Conservation (phyloP, 805 yeast genomes). For the Zygotorulaspora sp. region DNA sequence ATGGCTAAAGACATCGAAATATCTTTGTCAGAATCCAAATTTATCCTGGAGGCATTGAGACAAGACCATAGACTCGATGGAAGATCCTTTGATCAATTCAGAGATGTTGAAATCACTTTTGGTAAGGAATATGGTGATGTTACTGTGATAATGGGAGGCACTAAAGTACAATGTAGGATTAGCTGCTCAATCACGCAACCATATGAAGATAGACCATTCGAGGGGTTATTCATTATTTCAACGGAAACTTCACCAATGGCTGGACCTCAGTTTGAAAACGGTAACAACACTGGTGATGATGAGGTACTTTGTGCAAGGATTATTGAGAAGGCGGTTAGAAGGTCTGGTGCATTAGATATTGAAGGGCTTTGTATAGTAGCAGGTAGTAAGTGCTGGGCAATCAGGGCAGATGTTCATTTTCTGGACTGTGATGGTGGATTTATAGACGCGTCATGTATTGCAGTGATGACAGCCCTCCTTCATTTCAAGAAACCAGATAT, state of each 20-base stretch:
- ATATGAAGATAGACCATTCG: conserved; percentile 87
- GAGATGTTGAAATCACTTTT: conserved; percentile 60
- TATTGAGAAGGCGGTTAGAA: conserved; percentile 85
- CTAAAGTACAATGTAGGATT: conserved; percentile 48
- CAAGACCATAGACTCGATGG: conserved; percentile 65
- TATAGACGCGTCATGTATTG: conserved; percentile 85
- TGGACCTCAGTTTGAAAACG: conserved; percentile 74
- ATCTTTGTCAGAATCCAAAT: conserved; percentile 59
- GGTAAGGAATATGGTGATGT: conserved; percentile 78
- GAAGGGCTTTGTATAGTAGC: conserved; percentile 89
- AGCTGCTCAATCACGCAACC: conserved; percentile 77
- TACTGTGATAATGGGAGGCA: conserved; percentile 71
- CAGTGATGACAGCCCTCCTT: conserved; percentile 78
- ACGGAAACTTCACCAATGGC: conserved; percentile 92
- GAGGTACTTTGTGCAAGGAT: conserved; percentile 77
- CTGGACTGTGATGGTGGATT: conserved; percentile 90
- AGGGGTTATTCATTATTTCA: conserved; percentile 78
- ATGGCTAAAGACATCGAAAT: conserved; percentile 63
- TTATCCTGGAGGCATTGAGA: conserved; percentile 58
- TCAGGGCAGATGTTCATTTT: conserved; percentile 86
- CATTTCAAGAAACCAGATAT: conserved; percentile 85
- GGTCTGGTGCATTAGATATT: conserved; percentile 86
- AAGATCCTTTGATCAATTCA: conserved; percentile 56
- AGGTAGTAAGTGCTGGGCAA: conserved; percentile 85
- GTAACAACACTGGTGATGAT: conserved; percentile 62